phyloP scores from a whole-genome alignment of 1,139 yeast species.

The Magnusiomyces sp. region DNA sequence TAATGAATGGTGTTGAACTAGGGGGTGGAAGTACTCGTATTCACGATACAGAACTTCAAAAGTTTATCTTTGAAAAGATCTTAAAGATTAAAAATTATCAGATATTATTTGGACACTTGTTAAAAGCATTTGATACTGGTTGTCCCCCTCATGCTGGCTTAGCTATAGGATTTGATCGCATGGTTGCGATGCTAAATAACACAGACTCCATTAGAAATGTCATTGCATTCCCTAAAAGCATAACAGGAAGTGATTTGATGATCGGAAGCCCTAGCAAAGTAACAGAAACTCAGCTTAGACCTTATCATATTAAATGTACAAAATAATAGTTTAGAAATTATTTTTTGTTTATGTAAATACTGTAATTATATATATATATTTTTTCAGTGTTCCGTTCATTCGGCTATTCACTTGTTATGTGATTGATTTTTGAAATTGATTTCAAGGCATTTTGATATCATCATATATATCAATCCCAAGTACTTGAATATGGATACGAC shows the following conservation, averaged over 20 bases:
- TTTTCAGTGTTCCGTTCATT: too few relatives aligned
- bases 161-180: conserved; percentile 89
- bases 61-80: conserved; percentile 40
- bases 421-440: too few relatives aligned
- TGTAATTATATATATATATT: too few relatives aligned
- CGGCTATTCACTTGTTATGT: too few relatives aligned
- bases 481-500: too few relatives aligned
- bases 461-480: too few relatives aligned
- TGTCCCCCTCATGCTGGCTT: conserved; percentile 99
- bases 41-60: conserved; percentile 75
- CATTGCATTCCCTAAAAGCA: conserved; percentile 91
- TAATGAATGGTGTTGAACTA: conserved; percentile 86
- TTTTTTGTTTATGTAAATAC: too few relatives aligned
- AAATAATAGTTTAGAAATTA: background rate
- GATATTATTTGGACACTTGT: conserved; percentile 73
- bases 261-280: conserved; percentile 79
- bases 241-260: conserved; percentile 79
- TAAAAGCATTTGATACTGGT: conserved; percentile 76
- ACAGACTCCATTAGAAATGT: conserved; percentile 78
- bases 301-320: conserved; percentile 19
- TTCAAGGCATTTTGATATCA: too few relatives aligned
- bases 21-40: conserved; percentile 98
- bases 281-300: conserved; percentile 37
- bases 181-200: conserved; percentile 83
- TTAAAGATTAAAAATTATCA: conserved; percentile 39